Evolutionary conservation across 306 rosid genomes (phyloP), one percentile per base, ranked within the genome.

Genomic region (Vigna reflexopilosa): DNA sequence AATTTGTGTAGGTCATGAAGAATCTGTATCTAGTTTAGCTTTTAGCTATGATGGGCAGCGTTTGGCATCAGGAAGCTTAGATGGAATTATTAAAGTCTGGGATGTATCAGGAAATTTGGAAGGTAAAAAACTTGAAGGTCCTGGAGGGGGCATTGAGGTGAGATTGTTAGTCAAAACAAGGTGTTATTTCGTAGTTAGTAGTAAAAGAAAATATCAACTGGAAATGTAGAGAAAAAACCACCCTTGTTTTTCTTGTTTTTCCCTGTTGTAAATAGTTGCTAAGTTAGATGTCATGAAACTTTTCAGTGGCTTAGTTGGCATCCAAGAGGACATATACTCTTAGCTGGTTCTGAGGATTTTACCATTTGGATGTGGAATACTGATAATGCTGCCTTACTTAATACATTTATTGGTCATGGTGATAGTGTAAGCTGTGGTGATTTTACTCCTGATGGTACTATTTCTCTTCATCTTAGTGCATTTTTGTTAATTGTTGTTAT

Each of bases 241-340:
- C 3, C 57, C 15, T 26, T 48, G 24, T 3, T 24, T 67, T 15
- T 83, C 56, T 68, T 56, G 42, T 16, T 11, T 75, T 10, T 38
- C 49, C 16, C 14, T 80, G 13, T 47, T n/a, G 16, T 58, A 20
- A 5, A 36, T 63, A 36, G 51, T 78, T 78, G 9, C 79, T 67
- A 14, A 65, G 56, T 78, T 72, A 38, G 19, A 80, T 85, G n/a
- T 42, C 17, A 12, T 82, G 58, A 83, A 76, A 69, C 55, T 77
- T 86, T 76, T 77, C 85, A 95, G 99, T 95, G 99, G 99, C 83
- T 95, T 47, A 83, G 81, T 79, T 95, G 99, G 99, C 96, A 95
- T 87, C 98, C 99, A 26, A 89, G 87, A 80, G 98, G 96, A 68
- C 92, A 88, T 79, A 32, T 88, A 57, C 86, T 95, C 69, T 80